Evolutionary conservation across 495 filamentous ascomycete species (phyloP).

Genomic region (Penicillium waksmanii): DNA sequence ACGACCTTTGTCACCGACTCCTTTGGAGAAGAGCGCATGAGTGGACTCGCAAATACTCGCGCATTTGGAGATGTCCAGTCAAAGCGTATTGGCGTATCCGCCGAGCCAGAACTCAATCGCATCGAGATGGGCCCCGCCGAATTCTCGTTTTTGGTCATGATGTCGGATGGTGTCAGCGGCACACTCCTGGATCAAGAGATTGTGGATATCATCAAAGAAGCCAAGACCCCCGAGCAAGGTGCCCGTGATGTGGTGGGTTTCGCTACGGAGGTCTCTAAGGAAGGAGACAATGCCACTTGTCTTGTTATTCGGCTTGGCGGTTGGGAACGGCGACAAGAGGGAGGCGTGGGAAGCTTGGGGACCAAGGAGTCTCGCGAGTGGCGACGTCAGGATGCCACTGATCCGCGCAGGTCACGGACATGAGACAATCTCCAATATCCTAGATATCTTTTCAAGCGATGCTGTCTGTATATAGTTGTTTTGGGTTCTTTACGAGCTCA

Average conservation of each 20-base stretch:
- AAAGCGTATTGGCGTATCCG: conserved; percentile 90
- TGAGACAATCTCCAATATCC: conserved; percentile 25
- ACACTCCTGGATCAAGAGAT: conserved; percentile 88
- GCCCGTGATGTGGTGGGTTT: conserved; percentile 78
- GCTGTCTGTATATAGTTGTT: conserved; percentile 20
- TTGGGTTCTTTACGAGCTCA: conserved; percentile 1
- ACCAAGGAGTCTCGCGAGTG: conserved; percentile 89
- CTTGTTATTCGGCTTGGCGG: conserved; percentile 88
- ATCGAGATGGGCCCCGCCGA: conserved; percentile 78
- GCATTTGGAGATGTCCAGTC: conserved; percentile 89
- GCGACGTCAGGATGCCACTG: conserved; percentile 78
- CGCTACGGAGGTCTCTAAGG: conserved; percentile 78
- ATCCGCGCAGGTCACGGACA: conserved; percentile 74
- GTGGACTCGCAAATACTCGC: conserved; percentile 89
- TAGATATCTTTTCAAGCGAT: conserved; percentile 4
- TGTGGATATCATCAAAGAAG: conserved; percentile 93
- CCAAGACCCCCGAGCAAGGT: conserved; percentile 84
- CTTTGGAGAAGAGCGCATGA: conserved; percentile 96
- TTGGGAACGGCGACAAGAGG: conserved; percentile 90
- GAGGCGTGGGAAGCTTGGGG: conserved; percentile 84
- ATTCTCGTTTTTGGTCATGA: conserved; percentile 84
- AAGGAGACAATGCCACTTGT: conserved; percentile 95
- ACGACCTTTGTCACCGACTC: conserved; percentile 89
- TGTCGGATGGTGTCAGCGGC: conserved; percentile 86
- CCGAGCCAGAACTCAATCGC: conserved; percentile 83